These are phyloP conservation scores for Hymenochaete sp. DNA, from an alignment of 1,284 basidiomycete species.

Conservation along the genomic window DNA sequence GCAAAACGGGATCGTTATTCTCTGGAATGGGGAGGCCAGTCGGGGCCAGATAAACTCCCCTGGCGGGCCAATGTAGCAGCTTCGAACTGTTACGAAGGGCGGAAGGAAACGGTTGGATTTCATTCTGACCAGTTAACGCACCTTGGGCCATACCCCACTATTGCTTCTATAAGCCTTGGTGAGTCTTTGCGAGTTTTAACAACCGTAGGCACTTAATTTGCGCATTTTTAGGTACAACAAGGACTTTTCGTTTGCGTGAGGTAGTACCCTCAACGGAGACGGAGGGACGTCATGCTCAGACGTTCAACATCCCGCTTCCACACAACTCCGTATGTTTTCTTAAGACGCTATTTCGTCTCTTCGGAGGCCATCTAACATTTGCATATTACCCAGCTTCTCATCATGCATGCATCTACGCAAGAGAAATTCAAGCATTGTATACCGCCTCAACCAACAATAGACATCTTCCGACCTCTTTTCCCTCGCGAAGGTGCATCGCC, in stretches of 20 bases:
- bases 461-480: slow-evolving; percentile 61
- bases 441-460: slow-evolving; percentile 68
- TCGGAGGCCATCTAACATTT: not conserved
- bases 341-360: not conserved
- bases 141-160: slow-evolving; percentile 87
- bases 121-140: slow-evolving; percentile 76
- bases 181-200: slow-evolving; percentile 19
- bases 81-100: slow-evolving; percentile 84
- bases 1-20: slow-evolving; percentile 51
- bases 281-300: slow-evolving; percentile 50
- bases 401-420: slow-evolving; percentile 90
- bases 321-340: slow-evolving; percentile 68
- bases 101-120: slow-evolving; percentile 77
- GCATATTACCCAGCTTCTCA: slow-evolving; percentile 46
- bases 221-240: slow-evolving; percentile 46
- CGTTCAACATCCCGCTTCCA: slow-evolving; percentile 74
- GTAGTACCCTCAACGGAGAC: slow-evolving; percentile 54
- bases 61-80: slow-evolving; percentile 92
- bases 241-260: slow-evolving; percentile 73
- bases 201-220: slow-evolving; percentile 11
- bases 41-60: slow-evolving; percentile 28
- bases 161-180: slow-evolving; percentile 90
- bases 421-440: slow-evolving; percentile 82
- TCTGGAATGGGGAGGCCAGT: slow-evolving; percentile 64
- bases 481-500: slow-evolving; percentile 31